Evolutionary conservation across 345 rosid genomes (phyloP), one percentile per base, ranked within the genome.

Genomic region (Mallotus nudiflorus): DNA sequence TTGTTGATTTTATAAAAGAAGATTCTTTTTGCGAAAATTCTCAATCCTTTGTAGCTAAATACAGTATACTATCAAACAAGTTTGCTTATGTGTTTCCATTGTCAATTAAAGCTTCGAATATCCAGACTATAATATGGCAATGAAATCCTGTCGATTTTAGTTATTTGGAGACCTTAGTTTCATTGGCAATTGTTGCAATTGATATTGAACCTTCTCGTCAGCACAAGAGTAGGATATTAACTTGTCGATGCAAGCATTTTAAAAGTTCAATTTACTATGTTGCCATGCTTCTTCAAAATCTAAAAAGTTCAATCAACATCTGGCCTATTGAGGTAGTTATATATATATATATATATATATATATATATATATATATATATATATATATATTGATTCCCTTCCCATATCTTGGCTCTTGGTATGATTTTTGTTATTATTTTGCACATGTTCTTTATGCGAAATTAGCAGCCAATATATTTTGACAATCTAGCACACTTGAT

Each of bases 281-380:
- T 39, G 66, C 66, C 31, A 20, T 6, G 66, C 51, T 73, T 42
- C 33, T 73, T 37, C 44, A 73, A 14, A 45, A 71, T n/a, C 19
- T 66, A 42, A 66, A 62, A 9, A n/a, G 27, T 35, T 66, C 40
- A 9, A 66, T 73, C 27, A 66, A 73, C 27, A 49, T 53, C 14
- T 66, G 71, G 76, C 76, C 53, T 44, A 66, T 73, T 39, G 71
- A 73, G 76, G 76, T 73, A 35, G 52, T 19, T 63, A 12, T 50
- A 9, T 25, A 27, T 56, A n/a, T n/a, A n/a, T n/a, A n/a, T n/a
- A n/a, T n/a, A n/a, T n/a, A n/a, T n/a, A n/a, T n/a, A n/a, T n/a
- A n/a, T n/a, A 15, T n/a, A n/a, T n/a, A n/a, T n/a, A n/a, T n/a
- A n/a, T n/a, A n/a, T n/a, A n/a, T n/a, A n/a, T n/a, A n/a, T n/a